A percentile compares a stretch with the other conserved stretches of the same genome.
These are phyloP conservation scores for Chondrostereum purpureum DNA, from an alignment of 1,284 basidiomycete genomes.

Conservation along the genomic window DNA sequence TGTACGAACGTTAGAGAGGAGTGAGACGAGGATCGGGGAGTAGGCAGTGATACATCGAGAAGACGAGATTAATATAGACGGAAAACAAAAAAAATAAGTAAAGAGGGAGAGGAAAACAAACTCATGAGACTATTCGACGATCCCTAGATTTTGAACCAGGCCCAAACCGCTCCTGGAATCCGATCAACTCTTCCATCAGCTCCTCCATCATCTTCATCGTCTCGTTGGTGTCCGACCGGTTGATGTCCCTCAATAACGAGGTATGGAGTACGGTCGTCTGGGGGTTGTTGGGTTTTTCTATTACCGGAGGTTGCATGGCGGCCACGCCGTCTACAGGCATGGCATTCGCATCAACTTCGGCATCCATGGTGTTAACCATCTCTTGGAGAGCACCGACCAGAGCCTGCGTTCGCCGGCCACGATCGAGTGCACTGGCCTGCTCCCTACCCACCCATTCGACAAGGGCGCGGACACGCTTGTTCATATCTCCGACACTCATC, in stretches of 20 bases:
- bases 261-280: slow-evolving; percentile 2
- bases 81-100: neutral
- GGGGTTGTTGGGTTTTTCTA: too few relatives aligned
- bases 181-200: slow-evolving; percentile 79
- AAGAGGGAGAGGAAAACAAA: neutral
- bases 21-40: too few relatives aligned
- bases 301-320: slow-evolving; percentile 1
- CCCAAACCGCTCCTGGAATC: slow-evolving; percentile 83
- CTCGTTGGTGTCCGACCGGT: slow-evolving; percentile 16
- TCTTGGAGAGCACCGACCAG: slow-evolving; percentile 36
- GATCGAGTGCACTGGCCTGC: slow-evolving; percentile 71
- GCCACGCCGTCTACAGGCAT: slow-evolving; percentile 19
- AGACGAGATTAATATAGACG: neutral
- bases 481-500: slow-evolving; percentile 94
- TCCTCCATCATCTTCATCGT: slow-evolving; percentile 84
- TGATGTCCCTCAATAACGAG: neutral
- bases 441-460: slow-evolving; percentile 90
- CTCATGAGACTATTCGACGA: slow-evolving; percentile 22
- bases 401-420: slow-evolving; percentile 61
- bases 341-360: neutral
- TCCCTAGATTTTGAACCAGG: slow-evolving; percentile 50
- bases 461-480: slow-evolving; percentile 87
- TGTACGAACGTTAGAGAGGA: too few relatives aligned
- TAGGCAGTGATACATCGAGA: too few relatives aligned
- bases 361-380: slow-evolving; percentile 5